Evolutionary conservation across 1,139 yeast species (phyloP), one percentile per base, ranked within the genome.

Genomic region (Candida labiduridarum): DNA sequence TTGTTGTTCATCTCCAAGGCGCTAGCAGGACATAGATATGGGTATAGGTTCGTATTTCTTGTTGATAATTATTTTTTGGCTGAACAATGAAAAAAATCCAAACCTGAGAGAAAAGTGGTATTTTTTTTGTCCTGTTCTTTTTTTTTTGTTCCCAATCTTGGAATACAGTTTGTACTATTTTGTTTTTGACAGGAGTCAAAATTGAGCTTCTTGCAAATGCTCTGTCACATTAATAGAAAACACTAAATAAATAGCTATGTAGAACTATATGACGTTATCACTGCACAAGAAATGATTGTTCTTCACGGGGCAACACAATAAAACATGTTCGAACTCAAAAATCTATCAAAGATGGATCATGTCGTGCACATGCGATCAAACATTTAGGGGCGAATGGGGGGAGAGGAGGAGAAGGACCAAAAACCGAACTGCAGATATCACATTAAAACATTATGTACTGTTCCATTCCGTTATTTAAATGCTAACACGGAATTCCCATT

Each of bases 401-500:
- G 15, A 12, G 15, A 12, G 15, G 15, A 31, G 35, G 15, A n/a
- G 15, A 14, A 12, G 12, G 8, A 12, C 35, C 35, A 31, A n/a
- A 31, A 1, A 11, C 15, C 4, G 2, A 4, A 25, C 9, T 25
- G 10, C 29, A 25, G 6, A 25, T 4, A 25, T 25, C 10, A 7
- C 2, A 25, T 25, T 25, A 25, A 25, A 25, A 25, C 29, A 7
- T 9, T 9, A 25, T 7, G 10, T 25, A 2, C 8, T 25, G 29
- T 25, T 25, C 29, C 29, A 25, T 25, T 25, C 29, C 10, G n/a
- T 18, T 49, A 46, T 41, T 64, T 62, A 46, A 49, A 61, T 22
- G 64, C 62, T 34, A 65, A 49, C 12, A 60, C 49, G 7, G 65
- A 56, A 49, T 59, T 60, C 2, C 66, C 67, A 12, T 62, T 51